Conservation (phyloP, 2,329 filamentous ascomycete species). For the Elsinoe australis region DNA sequence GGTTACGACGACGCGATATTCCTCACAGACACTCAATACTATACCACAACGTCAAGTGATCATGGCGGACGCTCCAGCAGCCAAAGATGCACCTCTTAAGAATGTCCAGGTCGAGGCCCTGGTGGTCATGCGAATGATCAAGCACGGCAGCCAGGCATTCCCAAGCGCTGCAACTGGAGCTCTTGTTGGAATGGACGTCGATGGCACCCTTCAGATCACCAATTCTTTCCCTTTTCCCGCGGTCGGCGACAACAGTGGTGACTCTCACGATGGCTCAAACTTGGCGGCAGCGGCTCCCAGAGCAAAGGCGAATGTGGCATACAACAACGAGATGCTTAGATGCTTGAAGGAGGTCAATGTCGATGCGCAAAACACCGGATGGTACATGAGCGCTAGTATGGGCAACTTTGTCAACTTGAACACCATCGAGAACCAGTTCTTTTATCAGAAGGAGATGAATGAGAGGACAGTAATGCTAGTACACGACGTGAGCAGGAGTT, state of each 20-base stretch:
- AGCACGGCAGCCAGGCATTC: conserved; percentile 82
- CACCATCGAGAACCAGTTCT: conserved; percentile 96
- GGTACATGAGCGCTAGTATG: conserved; percentile 98
- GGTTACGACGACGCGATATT: not conserved
- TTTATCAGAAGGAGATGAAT: conserved; percentile 90
- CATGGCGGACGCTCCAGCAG: conserved; percentile 20
- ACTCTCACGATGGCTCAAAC: conserved; percentile 59
- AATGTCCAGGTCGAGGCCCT: conserved; percentile 23
- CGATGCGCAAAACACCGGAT: conserved; percentile 94
- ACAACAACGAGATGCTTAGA: conserved; percentile 96
- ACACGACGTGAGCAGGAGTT: conserved; percentile 91
- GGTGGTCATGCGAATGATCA: conserved; percentile 93
- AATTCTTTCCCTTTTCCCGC: conserved; percentile 93
- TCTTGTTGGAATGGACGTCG: conserved; percentile 86
- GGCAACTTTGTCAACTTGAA: conserved; percentile 93
- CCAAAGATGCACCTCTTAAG: conserved; percentile 20
- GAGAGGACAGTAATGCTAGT: conserved; percentile 81
- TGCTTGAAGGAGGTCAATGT: conserved; percentile 96
- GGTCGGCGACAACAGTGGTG: conserved; percentile 57
- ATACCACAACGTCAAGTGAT: conserved; percentile 7
- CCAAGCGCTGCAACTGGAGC: conserved; percentile 84
- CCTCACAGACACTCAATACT: not conserved
- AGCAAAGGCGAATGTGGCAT: conserved; percentile 78
- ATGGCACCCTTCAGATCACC: conserved; percentile 76
- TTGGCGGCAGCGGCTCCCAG: conserved; percentile 81